Conservation (phyloP, 495 filamentous ascomycete species). For the Lasiosphaeria miniovina region DNA sequence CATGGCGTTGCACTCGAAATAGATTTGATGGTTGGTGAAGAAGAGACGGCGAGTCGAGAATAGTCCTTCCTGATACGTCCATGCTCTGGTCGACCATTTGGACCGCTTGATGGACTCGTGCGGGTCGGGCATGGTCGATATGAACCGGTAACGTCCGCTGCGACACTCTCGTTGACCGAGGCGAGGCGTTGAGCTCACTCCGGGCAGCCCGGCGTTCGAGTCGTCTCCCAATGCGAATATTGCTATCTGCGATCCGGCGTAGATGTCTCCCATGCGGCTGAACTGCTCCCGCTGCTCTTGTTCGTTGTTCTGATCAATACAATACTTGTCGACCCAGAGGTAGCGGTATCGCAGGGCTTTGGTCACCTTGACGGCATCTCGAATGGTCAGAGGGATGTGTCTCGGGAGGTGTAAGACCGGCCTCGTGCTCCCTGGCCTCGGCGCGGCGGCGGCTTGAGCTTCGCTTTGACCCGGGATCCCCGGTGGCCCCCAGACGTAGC, state of each 20-base stretch:
- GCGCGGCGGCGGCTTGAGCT: not conserved
- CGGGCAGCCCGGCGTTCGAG: constrained; percentile 17
- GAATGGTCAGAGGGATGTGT: constrained; percentile 22
- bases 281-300: constrained; percentile 31
- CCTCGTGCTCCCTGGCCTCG: constrained; percentile 1
- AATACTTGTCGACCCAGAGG: constrained; percentile 41
- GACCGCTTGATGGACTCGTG: constrained; percentile 13
- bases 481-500: constrained; percentile 20
- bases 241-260: constrained; percentile 22
- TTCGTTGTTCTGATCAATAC: constrained; percentile 32
- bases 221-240: constrained; percentile 29
- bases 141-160: constrained; percentile 8
- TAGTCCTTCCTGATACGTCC: constrained; percentile 43
- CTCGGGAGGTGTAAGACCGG: constrained; percentile 1
- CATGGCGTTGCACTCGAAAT: constrained; percentile 36
- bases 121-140: constrained; percentile 13
- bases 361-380: constrained; percentile 32
- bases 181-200: constrained; percentile 15
- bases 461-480: constrained; percentile 4
- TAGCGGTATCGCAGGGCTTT: constrained; percentile 27
- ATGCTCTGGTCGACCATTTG: constrained; percentile 35
- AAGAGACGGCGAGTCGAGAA: constrained; percentile 33
- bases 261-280: constrained; percentile 30
- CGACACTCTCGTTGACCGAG: constrained; percentile 1
- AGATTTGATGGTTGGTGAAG: constrained; percentile 34